Percentiles rank a stretch among this genome's conserved stretches.
These are phyloP conservation scores for Mycena polygramma DNA, from an alignment of 768 basidiomycete species.

Conservation along the genomic window DNA sequence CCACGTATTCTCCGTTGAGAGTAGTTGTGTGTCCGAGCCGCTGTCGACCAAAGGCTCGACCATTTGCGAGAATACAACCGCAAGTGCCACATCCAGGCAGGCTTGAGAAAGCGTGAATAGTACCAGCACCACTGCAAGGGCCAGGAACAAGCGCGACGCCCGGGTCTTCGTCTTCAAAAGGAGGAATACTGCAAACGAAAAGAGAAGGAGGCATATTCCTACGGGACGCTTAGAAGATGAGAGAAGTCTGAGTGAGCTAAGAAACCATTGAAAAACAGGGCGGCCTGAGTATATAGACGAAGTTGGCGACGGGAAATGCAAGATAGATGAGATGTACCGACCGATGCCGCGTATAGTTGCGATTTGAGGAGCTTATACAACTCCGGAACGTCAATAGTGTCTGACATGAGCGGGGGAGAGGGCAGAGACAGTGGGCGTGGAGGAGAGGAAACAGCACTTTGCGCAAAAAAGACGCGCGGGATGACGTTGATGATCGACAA, in stretches of 20 bases:
- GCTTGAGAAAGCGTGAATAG: slow-evolving; percentile 5
- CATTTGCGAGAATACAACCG: not conserved
- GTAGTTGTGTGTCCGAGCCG: not conserved
- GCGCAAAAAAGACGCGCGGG: too few relatives aligned
- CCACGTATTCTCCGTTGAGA: not conserved
- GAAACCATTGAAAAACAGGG: not conserved
- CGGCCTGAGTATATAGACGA: not conserved
- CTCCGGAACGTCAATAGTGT: too few relatives aligned
- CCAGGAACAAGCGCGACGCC: not conserved
- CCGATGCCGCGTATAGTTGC: too few relatives aligned
- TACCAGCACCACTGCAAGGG: not conserved
- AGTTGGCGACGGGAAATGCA: too few relatives aligned
- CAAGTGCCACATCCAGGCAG: slow-evolving; percentile 5
- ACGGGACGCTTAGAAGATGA: too few relatives aligned
- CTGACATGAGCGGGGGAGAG: too few relatives aligned
- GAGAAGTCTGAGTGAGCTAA: not conserved
- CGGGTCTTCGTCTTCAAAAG: not conserved
- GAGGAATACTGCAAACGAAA: slow-evolving; percentile 7
- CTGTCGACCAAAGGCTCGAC: not conserved
- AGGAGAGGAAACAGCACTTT: too few relatives aligned
- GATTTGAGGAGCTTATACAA: too few relatives aligned
- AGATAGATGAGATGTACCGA: too few relatives aligned
- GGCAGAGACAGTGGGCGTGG: too few relatives aligned
- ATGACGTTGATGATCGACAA: too few relatives aligned
- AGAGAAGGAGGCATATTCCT: slow-evolving; percentile 22